Percentiles rank a stretch among this genome's conserved stretches.
phyloP scores from a whole-genome alignment of 257 asterid genomes.

The Linderniella brevidens region DNA sequence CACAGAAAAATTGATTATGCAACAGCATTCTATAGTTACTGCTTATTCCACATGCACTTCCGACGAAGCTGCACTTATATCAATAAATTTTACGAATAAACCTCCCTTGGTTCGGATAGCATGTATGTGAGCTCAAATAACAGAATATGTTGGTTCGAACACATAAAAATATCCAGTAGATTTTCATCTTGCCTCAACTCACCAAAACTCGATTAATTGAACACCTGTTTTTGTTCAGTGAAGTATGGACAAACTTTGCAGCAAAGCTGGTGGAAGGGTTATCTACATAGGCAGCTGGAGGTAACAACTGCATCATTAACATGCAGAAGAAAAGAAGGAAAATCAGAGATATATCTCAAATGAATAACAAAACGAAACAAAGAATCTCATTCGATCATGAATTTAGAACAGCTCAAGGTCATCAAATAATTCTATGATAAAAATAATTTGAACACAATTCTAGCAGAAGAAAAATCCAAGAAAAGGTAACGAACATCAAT shows the following conservation, averaged over 20 bases:
- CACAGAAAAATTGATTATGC: background rate
- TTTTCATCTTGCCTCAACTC: slow-evolving; percentile 19
- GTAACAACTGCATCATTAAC: slow-evolving; percentile 66
- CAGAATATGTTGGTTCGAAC: background rate
- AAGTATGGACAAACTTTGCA: slow-evolving; percentile 95
- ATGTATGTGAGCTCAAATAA: too few relatives aligned
- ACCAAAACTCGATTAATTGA: slow-evolving; percentile 86
- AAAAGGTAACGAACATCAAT: slow-evolving; percentile 56
- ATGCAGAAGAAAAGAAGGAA: slow-evolving; percentile 8
- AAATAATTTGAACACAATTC: too few relatives aligned
- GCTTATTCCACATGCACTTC: too few relatives aligned
- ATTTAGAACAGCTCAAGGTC: background rate
- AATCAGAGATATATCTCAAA: slow-evolving; percentile 9
- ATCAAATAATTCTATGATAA: background rate
- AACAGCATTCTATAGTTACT: too few relatives aligned
- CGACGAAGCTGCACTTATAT: too few relatives aligned
- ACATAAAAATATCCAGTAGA: slow-evolving; percentile 8
- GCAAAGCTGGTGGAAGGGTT: slow-evolving; percentile 96
- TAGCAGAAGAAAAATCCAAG: slow-evolving; percentile 4
- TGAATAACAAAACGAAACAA: background rate
- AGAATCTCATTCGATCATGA: background rate
- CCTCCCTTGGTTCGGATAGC: too few relatives aligned
- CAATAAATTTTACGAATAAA: background rate
- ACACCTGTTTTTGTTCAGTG: slow-evolving; percentile 90
- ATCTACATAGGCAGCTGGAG: slow-evolving; percentile 60